Evolutionary conservation across 257 asterid genomes (phyloP).

Genomic region (Solanum lycopersicoides): DNA sequence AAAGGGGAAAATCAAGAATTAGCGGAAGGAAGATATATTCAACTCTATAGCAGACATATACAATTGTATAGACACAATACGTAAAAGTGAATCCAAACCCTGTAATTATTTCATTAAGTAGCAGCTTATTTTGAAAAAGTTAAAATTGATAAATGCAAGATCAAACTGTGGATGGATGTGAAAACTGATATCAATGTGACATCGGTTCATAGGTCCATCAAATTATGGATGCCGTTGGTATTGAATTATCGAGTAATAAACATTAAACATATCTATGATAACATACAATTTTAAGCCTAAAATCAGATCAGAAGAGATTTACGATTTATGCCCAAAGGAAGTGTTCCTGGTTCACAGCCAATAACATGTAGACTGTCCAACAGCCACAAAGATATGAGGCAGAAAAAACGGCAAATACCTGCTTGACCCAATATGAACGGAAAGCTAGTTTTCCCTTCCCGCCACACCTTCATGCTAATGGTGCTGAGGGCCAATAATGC

Average conservation of each 20-base stretch:
- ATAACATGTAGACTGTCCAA: neutral
- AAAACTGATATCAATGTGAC: neutral
- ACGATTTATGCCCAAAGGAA: neutral
- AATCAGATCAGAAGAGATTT: neutral
- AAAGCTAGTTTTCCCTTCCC: constrained; percentile 82
- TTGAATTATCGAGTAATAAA: neutral
- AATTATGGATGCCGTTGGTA: neutral
- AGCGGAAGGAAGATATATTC: neutral
- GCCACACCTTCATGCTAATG: constrained; percentile 81
- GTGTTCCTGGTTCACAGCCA: neutral
- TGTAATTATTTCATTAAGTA: neutral
- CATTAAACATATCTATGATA: neutral
- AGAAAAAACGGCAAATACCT: constrained; percentile 28
- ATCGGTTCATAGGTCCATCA: neutral
- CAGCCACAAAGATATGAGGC: neutral
- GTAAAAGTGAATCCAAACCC: neutral
- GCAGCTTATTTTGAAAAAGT: neutral
- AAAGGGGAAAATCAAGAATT: neutral
- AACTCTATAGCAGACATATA: neutral
- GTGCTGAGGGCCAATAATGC: constrained; percentile 79
- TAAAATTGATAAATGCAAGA: neutral
- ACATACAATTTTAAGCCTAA: neutral
- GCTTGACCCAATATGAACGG: constrained; percentile 93
- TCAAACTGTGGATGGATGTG: neutral
- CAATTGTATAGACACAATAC: neutral